Evolutionary conservation across 129 eudicot species (phyloP), one percentile per base, ranked within the genome.

Genomic region (Centaurea solstitialis): DNA sequence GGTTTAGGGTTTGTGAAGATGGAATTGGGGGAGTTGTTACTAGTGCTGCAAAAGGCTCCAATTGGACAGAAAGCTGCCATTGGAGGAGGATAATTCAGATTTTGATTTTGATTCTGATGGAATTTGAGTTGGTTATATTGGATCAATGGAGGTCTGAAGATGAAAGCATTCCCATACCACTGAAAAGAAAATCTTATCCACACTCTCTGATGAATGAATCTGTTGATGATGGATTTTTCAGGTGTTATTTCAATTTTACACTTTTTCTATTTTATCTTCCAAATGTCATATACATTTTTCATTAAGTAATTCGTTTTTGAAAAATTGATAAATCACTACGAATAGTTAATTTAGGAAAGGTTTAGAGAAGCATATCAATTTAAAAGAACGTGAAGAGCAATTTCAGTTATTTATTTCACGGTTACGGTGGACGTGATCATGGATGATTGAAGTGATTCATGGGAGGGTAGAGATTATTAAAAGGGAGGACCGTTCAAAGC

Each of bases 1-100:
- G 89, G 89, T 40, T 82, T 87, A 11, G 79, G 84, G 80, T 66
- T 81, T 38, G 41, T 50, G 77, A 21, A 81, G n/a, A 50, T 12
- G 15, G 88, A 68, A 68, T 50, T 71, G 76, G 73, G 40, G 6
- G 86, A 66, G 65, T 77, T 43, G 39, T 77, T 43, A 38, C 15
- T 69, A 50, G 9, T 59, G 73, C 64, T 81, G 87, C 76, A 43
- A 62, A 81, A 80, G 21, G 79, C 7, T 5, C 83, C 81, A 33
- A 81, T 13, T 3, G 81, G 80, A 81, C 74, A 50, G 76, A 50
- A 67, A 26, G 85, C 76, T 18, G 88, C 83, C 87, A 77, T 81
- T 84, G 53, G 38, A 68, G 76, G 10, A 23, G 28, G 28, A 6
- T 20, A 18, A 37, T 70, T 21, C 50, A n/a, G 9, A n/a, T 35